Base-by-base conservation (phyloP, 176 grass and related monocot genomes). In the Eleusine indica region DNA sequence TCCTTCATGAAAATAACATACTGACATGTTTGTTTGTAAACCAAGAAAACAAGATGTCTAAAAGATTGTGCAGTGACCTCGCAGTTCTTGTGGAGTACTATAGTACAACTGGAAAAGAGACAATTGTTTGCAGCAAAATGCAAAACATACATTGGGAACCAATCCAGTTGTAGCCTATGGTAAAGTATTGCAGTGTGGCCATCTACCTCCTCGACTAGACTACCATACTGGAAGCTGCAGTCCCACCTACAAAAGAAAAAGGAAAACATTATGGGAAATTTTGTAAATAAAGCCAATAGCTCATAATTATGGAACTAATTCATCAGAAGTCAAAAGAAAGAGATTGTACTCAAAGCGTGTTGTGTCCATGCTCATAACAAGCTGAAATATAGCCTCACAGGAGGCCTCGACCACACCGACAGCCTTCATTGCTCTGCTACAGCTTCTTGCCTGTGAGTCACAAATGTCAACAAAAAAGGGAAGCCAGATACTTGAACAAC, bases 191-290 rank as follows among this genome's bases (percentile, higher is more conserved):
- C 93, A 71, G 96, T 98, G 85, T 98, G 96, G 74, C 96, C 96
- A 88, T 98, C 96, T 9, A 98, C 96, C 83, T 98, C 96, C 72
- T 98, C 89, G 6, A 98, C 96, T 66, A 98, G 83, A 81, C 96
- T 98, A 80, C 96, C 96, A 93, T 93, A 98, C 67, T 95, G 91
- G 74, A 98, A 98, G 83, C 93, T 98, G 87, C 96, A 93, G 87
- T 98, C 96, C 96, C 96, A 98, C 87, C 96, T 98, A 74, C 62
- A 62, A 80, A 10, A 73, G 66, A 16, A 54, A 82, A 88, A 76
- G 52, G 38, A 28, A 29, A 79, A 88, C 0, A 80, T 5, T 76
- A 46, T 65, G 69, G 6, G 74, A 35, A 37, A 25, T 37, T 77
- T 82, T 86, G 42, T 9, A 88, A 83, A 73, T 8, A 78, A 44